phyloP scores from a whole-genome alignment of 805 yeast genomes.

The Yarrowia sp. region DNA sequence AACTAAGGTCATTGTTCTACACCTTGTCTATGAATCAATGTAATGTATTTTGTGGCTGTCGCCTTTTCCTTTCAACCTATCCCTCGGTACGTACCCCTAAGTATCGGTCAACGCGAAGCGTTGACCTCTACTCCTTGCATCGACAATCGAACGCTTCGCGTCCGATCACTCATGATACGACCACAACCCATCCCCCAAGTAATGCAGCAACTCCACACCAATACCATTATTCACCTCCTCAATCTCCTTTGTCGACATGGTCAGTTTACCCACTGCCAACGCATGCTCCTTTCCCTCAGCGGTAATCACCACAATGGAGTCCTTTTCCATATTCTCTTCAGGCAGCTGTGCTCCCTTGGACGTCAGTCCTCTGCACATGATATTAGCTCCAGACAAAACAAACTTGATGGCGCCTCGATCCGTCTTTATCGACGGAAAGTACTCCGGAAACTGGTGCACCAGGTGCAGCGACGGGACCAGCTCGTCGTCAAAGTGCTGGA shows the following conservation, averaged over 20 bases:
- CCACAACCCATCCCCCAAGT: conserved; percentile 80
- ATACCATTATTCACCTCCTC: conserved; percentile 79
- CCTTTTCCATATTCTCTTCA: conserved; percentile 64
- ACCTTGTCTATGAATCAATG: too few relatives aligned
- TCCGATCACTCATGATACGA: conserved; percentile 29
- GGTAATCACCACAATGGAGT: conserved; percentile 71
- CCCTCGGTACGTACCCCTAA: too few relatives aligned
- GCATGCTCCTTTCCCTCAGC: conserved; percentile 94
- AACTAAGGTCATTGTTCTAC: too few relatives aligned
- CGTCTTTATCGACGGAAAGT: conserved; percentile 83
- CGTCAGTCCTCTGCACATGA: conserved; percentile 95
- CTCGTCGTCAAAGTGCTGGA: conserved; percentile 76
- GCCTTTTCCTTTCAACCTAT: too few relatives aligned
- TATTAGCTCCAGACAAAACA: conserved; percentile 91
- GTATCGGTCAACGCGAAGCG: too few relatives aligned
- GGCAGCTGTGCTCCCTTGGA: conserved; percentile 80
- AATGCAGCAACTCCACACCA: conserved; percentile 80
- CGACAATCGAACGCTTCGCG: too few relatives aligned
- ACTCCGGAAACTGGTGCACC: conserved; percentile 53
- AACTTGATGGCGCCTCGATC: conserved; percentile 97
- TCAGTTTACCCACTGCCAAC: conserved; percentile 81
- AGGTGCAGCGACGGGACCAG: conserved; percentile 68
- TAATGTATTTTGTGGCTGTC: too few relatives aligned
- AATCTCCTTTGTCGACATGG: conserved; percentile 88
- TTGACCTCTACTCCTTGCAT: too few relatives aligned